Base-by-base conservation (phyloP, 106 monocot genomes). In the Alisma plantagoaquatica region DNA sequence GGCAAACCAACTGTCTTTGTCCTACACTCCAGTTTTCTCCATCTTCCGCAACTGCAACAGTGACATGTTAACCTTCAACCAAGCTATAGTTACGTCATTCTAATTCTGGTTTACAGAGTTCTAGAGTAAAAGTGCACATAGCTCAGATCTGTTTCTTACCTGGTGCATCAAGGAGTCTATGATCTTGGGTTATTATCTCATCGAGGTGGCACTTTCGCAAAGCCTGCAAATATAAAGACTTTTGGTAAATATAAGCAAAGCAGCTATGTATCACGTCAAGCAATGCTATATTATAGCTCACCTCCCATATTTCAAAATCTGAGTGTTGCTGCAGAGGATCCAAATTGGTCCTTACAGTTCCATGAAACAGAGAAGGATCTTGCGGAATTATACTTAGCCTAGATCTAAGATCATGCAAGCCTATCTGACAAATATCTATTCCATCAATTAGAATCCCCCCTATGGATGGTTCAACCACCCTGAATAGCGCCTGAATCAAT, bases 21-120 rank as follows among this genome's bases (percentile, higher is more conserved):
- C 92, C 92, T 26, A 82, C 54, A 11, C 91, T 92, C 91, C 91
- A 92, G 20, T 92, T 92, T 29, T 74, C 81, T 12, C 91, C 91
- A 53, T 86, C 78, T 75, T 92, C 91, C 29, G 67, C 70, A 53
- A 92, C 91, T 92, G 81, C 44, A 73, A 11, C 10, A 46, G 19
- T 1, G 10, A 35, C 19, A 55, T 33, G 11, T 3, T 21, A 33
- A 18, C 17, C 9, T 2, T 33, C 15, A 27, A 10, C 28, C 4
- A 29, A 14, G 29, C 16, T 11, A 23, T 3, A 18, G 10, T 38
- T 23, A 27, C 25, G 18, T 43, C 16, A 10, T 16, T 17, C n/a
- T 18, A 10, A 46, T 46, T 17, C 5, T 17, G 11, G 3, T 10
- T 18, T 3, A 46, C 19, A 8, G 16, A 17, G 3, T 46, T 46